Evolutionary conservation across 2,329 filamentous ascomycete genomes (phyloP), one percentile per base, ranked within the genome.

Genomic region (Pezicula rhizophila): DNA sequence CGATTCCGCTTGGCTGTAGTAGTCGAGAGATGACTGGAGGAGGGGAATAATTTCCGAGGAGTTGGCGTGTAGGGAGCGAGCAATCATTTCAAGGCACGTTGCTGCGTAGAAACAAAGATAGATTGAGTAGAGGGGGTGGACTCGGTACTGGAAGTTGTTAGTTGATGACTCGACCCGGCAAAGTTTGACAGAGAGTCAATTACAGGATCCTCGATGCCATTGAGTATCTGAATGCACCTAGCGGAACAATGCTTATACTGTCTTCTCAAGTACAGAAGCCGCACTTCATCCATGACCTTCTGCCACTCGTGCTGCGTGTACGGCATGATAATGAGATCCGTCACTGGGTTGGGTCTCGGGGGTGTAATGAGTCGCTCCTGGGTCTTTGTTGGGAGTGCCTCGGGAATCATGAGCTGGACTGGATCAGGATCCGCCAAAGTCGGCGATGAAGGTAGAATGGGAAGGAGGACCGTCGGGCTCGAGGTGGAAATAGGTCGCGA

Each of bases 41-140:
- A 63, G 52, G 2, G 55, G 55, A n/a, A 64, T 49, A 45, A 62
- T 63, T 43, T 50, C 35, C 31, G 46, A 48, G 6, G 58, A 53
- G 23, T 60, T 52, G 17, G 53, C 53, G 43, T 59, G 50, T 7
- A 64, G 55, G 15, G 53, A 49, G 3, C 53, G 52, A 11, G 62
- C 61, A 12, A 51, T 57, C 31, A 59, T 52, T 47, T 65, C 61
- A 15, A 64, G 46, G 15, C 56, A 61, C 17, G 52, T 56, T 6
- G 61, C 64, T 14, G 57, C 56, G 45, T 60, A 64, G 47, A 64
- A 65, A n/a, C 51, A 56, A 8, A 66, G 44, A 39, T 61, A 64
- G 11, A 65, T 59, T 11, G 50, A 55, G 47, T 64, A 58, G 4
- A 64, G 45, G 28, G 62, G 57, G 28, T 64, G 59, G 28, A 56